Percentiles rank a stretch among this genome's conserved stretches.
Conservation (phyloP, 2,329 filamentous ascomycete species). For the Ophiostoma sp. region DNA sequence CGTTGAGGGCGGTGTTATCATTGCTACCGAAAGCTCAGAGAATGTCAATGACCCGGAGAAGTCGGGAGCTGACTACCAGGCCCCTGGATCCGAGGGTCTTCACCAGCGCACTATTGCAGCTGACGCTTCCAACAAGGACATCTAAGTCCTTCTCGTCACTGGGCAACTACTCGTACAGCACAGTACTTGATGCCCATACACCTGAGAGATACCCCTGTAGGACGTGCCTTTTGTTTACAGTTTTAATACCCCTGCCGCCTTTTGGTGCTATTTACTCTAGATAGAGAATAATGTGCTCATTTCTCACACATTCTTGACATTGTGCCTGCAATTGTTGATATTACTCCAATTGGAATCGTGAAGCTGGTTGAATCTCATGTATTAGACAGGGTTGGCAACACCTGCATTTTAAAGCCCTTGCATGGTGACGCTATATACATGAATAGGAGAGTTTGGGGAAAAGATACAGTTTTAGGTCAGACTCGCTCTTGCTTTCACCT, state of each 20-base stretch:
- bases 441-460: neutral
- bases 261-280: neutral
- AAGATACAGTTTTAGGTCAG: slow-evolving; percentile 7
- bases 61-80: slow-evolving; percentile 8
- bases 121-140: neutral
- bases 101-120: slow-evolving; percentile 23
- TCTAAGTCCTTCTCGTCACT: neutral
- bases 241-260: slow-evolving; percentile 22
- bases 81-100: slow-evolving; percentile 20
- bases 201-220: slow-evolving; percentile 17
- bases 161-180: neutral
- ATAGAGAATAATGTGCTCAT: slow-evolving; percentile 1
- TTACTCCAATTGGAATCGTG: neutral
- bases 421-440: slow-evolving; percentile 6
- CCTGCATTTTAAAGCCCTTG: neutral
- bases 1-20: slow-evolving; percentile 29
- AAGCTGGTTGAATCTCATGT: neutral
- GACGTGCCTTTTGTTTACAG: slow-evolving; percentile 21
- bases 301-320: neutral
- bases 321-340: neutral
- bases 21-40: slow-evolving; percentile 26
- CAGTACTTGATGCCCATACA: neutral
- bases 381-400: neutral
- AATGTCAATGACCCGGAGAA: slow-evolving; percentile 21
- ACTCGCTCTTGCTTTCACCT: neutral